Base-by-base conservation (phyloP, 2,329 filamentous ascomycete species). In the Truncatella angustata region DNA sequence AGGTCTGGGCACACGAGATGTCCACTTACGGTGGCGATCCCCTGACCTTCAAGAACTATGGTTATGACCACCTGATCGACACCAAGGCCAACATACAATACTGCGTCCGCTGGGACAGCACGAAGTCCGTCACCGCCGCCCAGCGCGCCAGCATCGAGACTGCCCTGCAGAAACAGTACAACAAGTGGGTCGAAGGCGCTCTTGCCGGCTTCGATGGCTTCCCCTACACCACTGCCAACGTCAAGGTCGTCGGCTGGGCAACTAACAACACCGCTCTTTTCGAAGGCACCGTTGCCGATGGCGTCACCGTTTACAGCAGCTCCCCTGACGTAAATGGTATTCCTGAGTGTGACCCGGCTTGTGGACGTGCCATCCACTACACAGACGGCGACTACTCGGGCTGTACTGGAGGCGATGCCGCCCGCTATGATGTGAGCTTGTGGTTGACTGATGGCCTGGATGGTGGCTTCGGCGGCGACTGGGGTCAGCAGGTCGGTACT, bases 401-500 rank as follows among this genome's bases (percentile, higher is more conserved):
- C n/a, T 51, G 49, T 32, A 42, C 18, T 28, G 49, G 49, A 9
- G 49, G 49, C 40, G 26, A 26, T 20, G 49, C 49, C 4, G 49
- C 49, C 14, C 49, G 40, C 39, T 51, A 45, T 32, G 49, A 51
- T 32, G 49, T 51, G 18, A 44, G 37, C 16, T 40, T 51, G 4
- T 51, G 49, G 49, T 32, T 51, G 28, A 44, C 49, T 10, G 49
- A 44, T 21, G 32, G 37, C 20, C 18, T 51, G 40, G 34, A 51
- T 40, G 49, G 18, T 11, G 49, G 49, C 11, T 43, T 30, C 39
- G 49, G 49, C 9, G 49, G 49, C 39, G 49, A 45, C 24, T 51
- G 49, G 49, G 49, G 74, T n/a, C 72, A 77, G 58, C 62, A 72
- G 4, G 63, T 76, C 20, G 73, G 69, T 2, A 65, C 63, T 6